Evolutionary conservation across 1,284 basidiomycete genomes (phyloP).

Genomic region (Melampsora americana): DNA sequence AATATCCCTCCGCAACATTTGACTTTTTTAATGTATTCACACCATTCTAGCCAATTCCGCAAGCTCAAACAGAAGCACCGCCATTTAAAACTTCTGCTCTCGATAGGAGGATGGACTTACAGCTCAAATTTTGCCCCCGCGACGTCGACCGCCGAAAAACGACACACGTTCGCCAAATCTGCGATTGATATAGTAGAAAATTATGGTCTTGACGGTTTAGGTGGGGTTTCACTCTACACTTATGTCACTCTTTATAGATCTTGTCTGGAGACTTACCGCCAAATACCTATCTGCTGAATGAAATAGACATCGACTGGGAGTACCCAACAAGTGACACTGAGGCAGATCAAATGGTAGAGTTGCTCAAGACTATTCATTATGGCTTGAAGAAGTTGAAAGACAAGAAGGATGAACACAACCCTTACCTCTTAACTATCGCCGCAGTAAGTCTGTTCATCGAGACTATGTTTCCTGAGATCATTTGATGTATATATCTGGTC

Average conservation of each 20-base stretch:
- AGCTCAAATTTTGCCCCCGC: conserved; percentile 53
- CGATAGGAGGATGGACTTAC: conserved; percentile 54
- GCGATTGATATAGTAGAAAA: conserved; percentile 52
- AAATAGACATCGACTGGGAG: conserved; percentile 39
- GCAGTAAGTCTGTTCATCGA: conserved; percentile 18
- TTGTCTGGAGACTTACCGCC: too few species aligned
- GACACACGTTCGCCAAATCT: conserved; percentile 50
- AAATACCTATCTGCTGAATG: too few species aligned
- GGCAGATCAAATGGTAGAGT: conserved; percentile 34
- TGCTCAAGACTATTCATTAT: conserved; percentile 2
- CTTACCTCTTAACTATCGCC: conserved; percentile 41
- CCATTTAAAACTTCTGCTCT: conserved; percentile 53
- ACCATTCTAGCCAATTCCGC: conserved; percentile 45
- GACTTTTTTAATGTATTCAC: too few species aligned
- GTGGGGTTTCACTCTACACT: background rate
- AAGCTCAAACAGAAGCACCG: conserved; percentile 51
- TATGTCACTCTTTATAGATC: too few species aligned
- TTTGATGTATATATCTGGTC: background rate
- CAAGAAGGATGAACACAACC: conserved; percentile 20
- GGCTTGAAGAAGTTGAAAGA: conserved; percentile 22
- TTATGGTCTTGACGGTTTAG: conserved; percentile 53
- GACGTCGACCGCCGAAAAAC: conserved; percentile 47
- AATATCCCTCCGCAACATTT: too few species aligned
- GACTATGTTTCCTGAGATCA: background rate
- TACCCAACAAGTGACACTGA: conserved; percentile 35